phyloP scores from a whole-genome alignment of 805 yeast species.

The Ogataea minuta region DNA sequence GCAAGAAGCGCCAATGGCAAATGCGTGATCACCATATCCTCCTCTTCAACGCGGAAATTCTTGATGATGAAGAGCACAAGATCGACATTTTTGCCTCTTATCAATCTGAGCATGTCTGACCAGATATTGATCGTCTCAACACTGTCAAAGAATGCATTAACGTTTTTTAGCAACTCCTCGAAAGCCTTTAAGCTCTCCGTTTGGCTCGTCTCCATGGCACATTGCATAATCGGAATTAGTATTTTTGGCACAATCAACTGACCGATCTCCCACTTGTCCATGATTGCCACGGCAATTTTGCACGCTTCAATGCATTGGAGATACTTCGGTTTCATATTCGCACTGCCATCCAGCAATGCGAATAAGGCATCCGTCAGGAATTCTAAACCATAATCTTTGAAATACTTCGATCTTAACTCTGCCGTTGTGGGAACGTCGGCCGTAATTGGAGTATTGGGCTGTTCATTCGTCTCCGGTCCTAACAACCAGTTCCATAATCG shows the following conservation, averaged over 20 bases:
- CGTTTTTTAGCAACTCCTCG: conserved; percentile 53
- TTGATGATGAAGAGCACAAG: conserved; percentile 58
- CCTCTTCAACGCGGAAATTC: conserved; percentile 76
- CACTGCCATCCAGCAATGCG: conserved; percentile 39
- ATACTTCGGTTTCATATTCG: conserved; percentile 21
- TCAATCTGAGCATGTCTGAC: conserved; percentile 53
- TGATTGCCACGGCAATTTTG: conserved; percentile 64
- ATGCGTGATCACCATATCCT: conserved; percentile 77
- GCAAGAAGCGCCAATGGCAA: conserved; percentile 66
- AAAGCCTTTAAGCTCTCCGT: conserved; percentile 26
- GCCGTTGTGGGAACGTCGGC: conserved; percentile 11
- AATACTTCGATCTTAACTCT: conserved; percentile 50
- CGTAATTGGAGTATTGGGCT: conserved; percentile 5
- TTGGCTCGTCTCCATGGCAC: conserved; percentile 38
- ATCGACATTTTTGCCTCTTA: conserved; percentile 40
- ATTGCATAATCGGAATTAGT: conserved; percentile 60
- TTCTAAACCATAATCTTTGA: conserved; percentile 53
- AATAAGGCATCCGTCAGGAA: conserved; percentile 53
- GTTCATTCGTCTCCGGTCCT: conserved; percentile 61
- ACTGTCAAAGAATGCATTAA: conserved; percentile 75
- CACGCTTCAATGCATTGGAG: conserved; percentile 49
- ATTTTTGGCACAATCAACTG: conserved; percentile 66
- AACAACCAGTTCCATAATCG: conserved; percentile 91
- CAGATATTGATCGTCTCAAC: conserved; percentile 81
- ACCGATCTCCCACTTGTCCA: conserved; percentile 97